Evolutionary conservation across 1,284 basidiomycete genomes (phyloP).

Genomic region (Pyrrhoderma lamaoense): DNA sequence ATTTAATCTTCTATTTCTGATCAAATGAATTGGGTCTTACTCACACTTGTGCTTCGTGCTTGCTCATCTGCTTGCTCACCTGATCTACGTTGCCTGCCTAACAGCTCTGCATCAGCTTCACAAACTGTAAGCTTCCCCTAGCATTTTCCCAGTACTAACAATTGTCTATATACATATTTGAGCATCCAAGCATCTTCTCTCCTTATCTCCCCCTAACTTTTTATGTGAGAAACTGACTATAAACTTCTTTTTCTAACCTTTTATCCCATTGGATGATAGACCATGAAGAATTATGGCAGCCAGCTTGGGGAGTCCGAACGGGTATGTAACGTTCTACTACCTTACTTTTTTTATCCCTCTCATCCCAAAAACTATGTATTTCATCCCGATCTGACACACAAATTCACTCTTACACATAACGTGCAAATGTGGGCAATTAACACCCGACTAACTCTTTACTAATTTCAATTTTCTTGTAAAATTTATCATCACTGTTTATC

Average conservation of each 20-base stretch:
- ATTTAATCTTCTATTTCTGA: too few relatives aligned
- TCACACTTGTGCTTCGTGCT: too few relatives aligned
- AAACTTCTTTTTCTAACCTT: conserved; percentile 2
- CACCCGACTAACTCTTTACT: too few relatives aligned
- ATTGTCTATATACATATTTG: too few relatives aligned
- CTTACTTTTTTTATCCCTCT: not conserved
- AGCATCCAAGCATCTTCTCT: conserved; percentile 1
- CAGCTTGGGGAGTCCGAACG: conserved; percentile 95
- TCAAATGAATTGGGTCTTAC: too few relatives aligned
- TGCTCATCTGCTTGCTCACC: not conserved
- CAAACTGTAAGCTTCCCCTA: conserved; percentile 56
- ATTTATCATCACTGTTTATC: too few relatives aligned
- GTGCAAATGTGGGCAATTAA: too few relatives aligned
- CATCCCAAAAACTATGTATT: not conserved
- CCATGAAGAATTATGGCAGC: conserved; percentile 91
- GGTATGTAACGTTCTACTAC: conserved; percentile 44
- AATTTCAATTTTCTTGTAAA: too few relatives aligned
- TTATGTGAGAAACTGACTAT: conserved; percentile 5
- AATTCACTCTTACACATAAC: too few relatives aligned
- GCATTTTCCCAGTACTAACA: too few relatives aligned
- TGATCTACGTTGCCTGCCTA: not conserved
- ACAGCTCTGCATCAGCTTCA: conserved; percentile 91
- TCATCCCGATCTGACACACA: too few relatives aligned
- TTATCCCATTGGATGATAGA: conserved; percentile 35
- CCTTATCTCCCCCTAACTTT: not conserved